Evolutionary conservation across 2,329 filamentous ascomycete species (phyloP), one percentile per base, ranked within the genome.

Genomic region (Purpureocillium lavendulum): DNA sequence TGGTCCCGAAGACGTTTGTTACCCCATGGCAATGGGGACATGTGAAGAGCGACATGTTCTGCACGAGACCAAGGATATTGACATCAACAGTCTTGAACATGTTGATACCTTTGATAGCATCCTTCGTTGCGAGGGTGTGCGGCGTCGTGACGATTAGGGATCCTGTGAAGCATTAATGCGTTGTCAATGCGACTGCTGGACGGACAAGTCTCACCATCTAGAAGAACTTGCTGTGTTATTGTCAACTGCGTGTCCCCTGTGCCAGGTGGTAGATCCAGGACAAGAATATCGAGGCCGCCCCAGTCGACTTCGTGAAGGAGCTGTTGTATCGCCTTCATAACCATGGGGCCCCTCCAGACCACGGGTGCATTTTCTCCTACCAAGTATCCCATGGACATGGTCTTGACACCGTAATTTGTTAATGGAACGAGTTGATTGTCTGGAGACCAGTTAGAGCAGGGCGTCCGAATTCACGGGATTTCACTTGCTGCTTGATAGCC

Each of bases 381-480:
- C 1, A 98, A 73, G 49, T 95, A 97, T 36, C 92, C 92, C 86
- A 98, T 97, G 0, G 89, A 96, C 92, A 98, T 98, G 40, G 88
- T 94, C 63, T 94, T 94, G 41, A 98, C 75, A 31, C 92, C 92
- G 66, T 97, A 97, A 57, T 94, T 95, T 16, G 85, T 88, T 17
- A 98, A 66, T 0, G 92, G 92, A 2, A 97, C 55, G 4, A 98
- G 73, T 52, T 88, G 82, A 53, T 89, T 88, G 50, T 84, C 78
- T 86, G 45, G 13, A 12, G 28, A 8, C 21, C 8, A 33, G 38
- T 54, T 5, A 55, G 38, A 10, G 16, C 18, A 30, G 7, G 10
- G 4, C 4, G 16, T 7, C 18, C 28, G 3, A 10, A 10, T 14
- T 2, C 13, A 1, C 30, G 32, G 3, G 11, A 16, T 26, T 28